These are phyloP conservation scores for Xylaria venustula DNA, from an alignment of 495 filamentous ascomycete species.

Conservation along the genomic window DNA sequence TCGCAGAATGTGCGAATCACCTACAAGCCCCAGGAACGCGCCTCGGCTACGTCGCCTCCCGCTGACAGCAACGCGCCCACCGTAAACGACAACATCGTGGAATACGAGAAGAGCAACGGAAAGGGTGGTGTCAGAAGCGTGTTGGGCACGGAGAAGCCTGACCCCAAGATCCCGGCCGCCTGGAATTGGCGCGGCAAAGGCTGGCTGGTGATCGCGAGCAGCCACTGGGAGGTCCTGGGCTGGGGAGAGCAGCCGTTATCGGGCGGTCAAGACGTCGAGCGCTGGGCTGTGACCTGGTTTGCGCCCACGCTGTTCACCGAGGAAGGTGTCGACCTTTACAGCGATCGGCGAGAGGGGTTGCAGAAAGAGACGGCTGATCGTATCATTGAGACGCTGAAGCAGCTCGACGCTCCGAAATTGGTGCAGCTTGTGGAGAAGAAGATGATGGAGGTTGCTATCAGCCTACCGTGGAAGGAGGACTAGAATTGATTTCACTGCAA, in stretches of 20 bases:
- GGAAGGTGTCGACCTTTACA: slow-evolving; percentile 73
- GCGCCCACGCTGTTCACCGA: slow-evolving; percentile 71
- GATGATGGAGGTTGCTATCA: slow-evolving; percentile 45
- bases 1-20: slow-evolving; percentile 74
- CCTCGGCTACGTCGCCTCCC: slow-evolving; percentile 1
- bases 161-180: slow-evolving; percentile 35
- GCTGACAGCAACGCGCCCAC: slow-evolving; percentile 14
- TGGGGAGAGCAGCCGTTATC: slow-evolving; percentile 51
- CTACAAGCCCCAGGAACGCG: slow-evolving; percentile 51
- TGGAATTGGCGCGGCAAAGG: slow-evolving; percentile 76
- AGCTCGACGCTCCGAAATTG: slow-evolving; percentile 36
- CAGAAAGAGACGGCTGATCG: slow-evolving; percentile 42
- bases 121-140: slow-evolving; percentile 54
- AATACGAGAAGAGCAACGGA: slow-evolving; percentile 54
- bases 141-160: slow-evolving; percentile 61
- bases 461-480: slow-evolving; percentile 43
- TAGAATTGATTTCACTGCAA: slow-evolving; percentile 5
- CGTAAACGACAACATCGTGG: slow-evolving; percentile 65
- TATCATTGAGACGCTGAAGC: slow-evolving; percentile 44
- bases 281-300: slow-evolving; percentile 76
- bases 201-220: slow-evolving; percentile 59
- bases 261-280: slow-evolving; percentile 35
- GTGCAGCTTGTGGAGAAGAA: slow-evolving; percentile 40
- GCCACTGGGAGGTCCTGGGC: slow-evolving; percentile 73
- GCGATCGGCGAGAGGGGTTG: slow-evolving; percentile 52